Percentiles rank a stretch among this genome's conserved stretches.
Conservation (phyloP, 768 basidiomycete species). For the Leccinum subgranulosum region DNA sequence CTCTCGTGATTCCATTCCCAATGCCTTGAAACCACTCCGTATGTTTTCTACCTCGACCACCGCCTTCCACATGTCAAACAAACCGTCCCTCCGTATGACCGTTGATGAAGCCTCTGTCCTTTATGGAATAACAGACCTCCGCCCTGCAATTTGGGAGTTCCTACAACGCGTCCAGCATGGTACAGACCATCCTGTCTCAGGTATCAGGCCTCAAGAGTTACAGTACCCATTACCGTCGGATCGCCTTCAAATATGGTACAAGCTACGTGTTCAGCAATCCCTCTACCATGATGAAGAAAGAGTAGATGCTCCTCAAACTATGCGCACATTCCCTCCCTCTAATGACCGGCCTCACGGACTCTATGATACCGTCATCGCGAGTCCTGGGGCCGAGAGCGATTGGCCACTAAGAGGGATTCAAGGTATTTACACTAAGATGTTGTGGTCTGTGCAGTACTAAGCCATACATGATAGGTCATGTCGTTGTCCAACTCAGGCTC, state of each 20-base stretch:
- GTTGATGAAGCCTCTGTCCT: background rate
- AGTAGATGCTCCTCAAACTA: background rate
- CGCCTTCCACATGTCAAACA: background rate
- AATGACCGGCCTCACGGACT: background rate
- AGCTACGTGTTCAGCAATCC: background rate
- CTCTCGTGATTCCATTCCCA: background rate
- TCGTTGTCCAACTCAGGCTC: background rate
- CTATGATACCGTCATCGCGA: background rate
- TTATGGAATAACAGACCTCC: background rate
- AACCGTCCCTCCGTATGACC: background rate
- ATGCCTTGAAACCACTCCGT: background rate
- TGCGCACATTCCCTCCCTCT: background rate
- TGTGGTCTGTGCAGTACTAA: background rate
- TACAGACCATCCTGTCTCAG: background rate
- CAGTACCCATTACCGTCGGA: background rate
- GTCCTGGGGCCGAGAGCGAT: background rate
- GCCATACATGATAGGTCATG: background rate
- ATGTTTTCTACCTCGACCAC: background rate
- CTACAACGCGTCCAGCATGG: background rate
- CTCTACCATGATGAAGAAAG: background rate
- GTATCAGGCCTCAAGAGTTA: background rate
- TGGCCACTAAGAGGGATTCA: background rate
- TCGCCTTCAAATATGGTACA: background rate
- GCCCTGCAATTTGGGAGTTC: background rate
- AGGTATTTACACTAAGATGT: background rate